These are phyloP conservation scores for Imleria badia DNA, from an alignment of 768 basidiomycete genomes.

Conservation along the genomic window DNA sequence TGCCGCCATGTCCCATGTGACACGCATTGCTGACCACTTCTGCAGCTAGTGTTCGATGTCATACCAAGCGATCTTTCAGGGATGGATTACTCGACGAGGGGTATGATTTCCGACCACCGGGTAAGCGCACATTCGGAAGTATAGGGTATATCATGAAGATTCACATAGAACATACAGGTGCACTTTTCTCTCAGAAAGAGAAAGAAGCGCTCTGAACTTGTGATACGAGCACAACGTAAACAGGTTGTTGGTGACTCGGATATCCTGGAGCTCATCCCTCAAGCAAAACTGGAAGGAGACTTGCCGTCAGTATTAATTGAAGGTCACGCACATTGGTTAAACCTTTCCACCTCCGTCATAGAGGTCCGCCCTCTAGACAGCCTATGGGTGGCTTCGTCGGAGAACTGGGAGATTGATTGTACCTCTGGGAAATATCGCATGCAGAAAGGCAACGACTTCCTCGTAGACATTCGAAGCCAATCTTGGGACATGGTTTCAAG, in stretches of 20 bases:
- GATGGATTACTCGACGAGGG: conserved; percentile 27
- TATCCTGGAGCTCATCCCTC: conserved; percentile 27
- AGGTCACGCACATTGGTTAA: conserved; percentile 32
- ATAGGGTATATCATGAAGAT: neutral
- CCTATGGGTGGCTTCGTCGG: conserved; percentile 24
- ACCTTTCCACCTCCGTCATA: conserved; percentile 20
- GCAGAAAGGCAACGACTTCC: neutral
- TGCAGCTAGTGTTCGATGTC: conserved; percentile 23
- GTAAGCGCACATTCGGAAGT: conserved; percentile 5
- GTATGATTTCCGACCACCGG: conserved; percentile 14
- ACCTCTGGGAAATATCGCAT: neutral
- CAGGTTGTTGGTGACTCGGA: neutral
- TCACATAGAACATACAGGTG: conserved; percentile 10
- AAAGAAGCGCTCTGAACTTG: conserved; percentile 6
- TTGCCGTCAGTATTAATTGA: conserved; percentile 24
- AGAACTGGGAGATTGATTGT: conserved; percentile 28
- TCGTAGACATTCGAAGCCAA: conserved; percentile 30
- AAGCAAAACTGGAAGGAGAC: conserved; percentile 21
- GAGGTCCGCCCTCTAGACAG: conserved; percentile 29
- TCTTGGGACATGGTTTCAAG: conserved; percentile 30
- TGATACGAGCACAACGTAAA: conserved; percentile 17
- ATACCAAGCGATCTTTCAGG: conserved; percentile 25
- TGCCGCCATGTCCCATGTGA: neutral
- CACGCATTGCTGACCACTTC: neutral
- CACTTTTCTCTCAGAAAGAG: conserved; percentile 26